Conservation (phyloP, 169 alveolate genomes). For the Sarcocystis neurona region DNA sequence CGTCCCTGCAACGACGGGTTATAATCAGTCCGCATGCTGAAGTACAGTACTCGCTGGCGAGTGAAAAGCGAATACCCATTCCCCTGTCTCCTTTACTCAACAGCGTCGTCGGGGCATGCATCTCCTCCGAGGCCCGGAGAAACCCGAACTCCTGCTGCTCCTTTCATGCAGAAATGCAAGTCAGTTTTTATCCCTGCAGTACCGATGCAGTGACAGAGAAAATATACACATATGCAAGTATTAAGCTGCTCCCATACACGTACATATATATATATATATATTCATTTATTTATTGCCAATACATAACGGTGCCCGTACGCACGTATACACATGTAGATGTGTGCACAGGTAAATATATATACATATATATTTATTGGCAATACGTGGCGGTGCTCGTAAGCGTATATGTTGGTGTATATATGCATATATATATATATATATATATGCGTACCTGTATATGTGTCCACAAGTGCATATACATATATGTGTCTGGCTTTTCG, state of each 20-base stretch:
- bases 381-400: too few relatives aligned
- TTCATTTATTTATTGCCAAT: not conserved
- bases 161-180: constrained; percentile 63
- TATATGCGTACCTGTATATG: not conserved
- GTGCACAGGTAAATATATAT: not conserved
- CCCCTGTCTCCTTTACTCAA: constrained; percentile 56
- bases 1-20: constrained; percentile 1
- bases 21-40: constrained; percentile 33
- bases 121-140: constrained; percentile 23
- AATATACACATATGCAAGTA: not conserved
- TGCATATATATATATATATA: not conserved
- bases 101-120: constrained; percentile 50
- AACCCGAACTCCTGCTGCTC: constrained; percentile 63
- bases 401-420: not conserved
- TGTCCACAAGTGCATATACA: not conserved
- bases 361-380: too few relatives aligned
- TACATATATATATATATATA: not conserved
- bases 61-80: constrained; percentile 24
- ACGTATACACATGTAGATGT: too few relatives aligned
- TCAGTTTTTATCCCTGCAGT: not conserved
- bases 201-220: not conserved
- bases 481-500: not conserved
- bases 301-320: too few relatives aligned
- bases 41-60: constrained; percentile 51
- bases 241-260: not conserved